Evolutionary conservation across 1,139 yeast species (phyloP), one percentile per base, ranked within the genome.

Genomic region (Geotrichum phurueaensis): DNA sequence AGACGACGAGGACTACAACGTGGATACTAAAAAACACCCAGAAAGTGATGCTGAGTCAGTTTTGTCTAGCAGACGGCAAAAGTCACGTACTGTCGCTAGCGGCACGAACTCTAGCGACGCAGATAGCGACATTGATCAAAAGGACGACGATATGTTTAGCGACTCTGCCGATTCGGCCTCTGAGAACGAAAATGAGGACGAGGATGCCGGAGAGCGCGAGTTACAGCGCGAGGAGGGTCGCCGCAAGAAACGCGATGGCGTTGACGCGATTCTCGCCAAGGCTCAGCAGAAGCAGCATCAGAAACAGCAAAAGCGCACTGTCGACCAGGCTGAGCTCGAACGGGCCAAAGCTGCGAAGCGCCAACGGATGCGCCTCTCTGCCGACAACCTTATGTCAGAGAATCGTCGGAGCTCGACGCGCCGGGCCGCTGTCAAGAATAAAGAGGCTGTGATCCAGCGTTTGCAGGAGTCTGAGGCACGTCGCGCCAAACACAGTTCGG

Each of bases 361-460:
- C 57, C 66, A 55, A 64, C 63, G 56, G 64, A 62, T 60, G 63
- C 56, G 61, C 65, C 31, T 65, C 68, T 71, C 66, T 68, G 71
- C 66, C 60, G 76, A 64, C 65, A 75, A 61, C 71, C 73, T 54
- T 80, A 86, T 2, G 84, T 84, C 60, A 76, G 92, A 70, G 0
- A 85, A 84, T 31, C 79, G 96, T 68, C 79, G 98, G 67, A 82
- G 89, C 0, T 89, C 97, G 0, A 82, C 90, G 15, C 82, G 99
- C 71, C 78, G 84, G 2, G 83, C 96, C 0, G 95, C 96, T 0
- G 81, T 90, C 6, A 86, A 85, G 66, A 91, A 85, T 69, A 91
- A 90, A 67, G 80, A 88, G 64, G 91, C 86, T 7, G 83, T 91
- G 39, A 87, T 89, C 53, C 84, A 88, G 68, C 85, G 86, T 66